Conservation (phyloP, 768 basidiomycete species). For the Leccinum subtestaceum region DNA sequence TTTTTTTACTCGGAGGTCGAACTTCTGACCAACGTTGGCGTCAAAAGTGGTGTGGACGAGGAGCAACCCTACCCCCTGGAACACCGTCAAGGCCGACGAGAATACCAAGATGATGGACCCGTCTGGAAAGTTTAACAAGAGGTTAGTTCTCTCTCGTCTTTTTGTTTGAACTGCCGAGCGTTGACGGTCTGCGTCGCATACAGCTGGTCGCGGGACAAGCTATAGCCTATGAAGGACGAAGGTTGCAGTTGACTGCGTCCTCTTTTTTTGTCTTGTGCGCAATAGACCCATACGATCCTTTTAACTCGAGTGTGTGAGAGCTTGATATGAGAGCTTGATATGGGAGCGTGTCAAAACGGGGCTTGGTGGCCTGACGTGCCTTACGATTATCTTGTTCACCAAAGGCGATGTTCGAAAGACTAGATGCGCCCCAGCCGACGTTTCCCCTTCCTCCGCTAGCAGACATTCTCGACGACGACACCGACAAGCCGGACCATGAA, state of each 20-base stretch:
- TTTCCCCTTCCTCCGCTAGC: conserved; percentile 39
- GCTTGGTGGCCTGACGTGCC: background rate
- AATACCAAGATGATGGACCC: conserved; percentile 68
- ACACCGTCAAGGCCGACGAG: conserved; percentile 71
- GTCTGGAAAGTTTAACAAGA: conserved; percentile 73
- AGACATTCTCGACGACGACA: conserved; percentile 40
- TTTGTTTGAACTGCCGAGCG: background rate
- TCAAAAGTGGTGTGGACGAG: conserved; percentile 56
- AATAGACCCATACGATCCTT: conserved; percentile 17
- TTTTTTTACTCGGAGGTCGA: background rate
- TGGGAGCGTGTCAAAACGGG: background rate
- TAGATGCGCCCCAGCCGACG: conserved; percentile 41
- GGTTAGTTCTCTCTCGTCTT: conserved; percentile 30
- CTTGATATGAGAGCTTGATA: background rate
- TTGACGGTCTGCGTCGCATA: conserved; percentile 5
- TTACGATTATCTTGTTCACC: background rate
- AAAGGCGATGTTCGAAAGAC: conserved; percentile 38
- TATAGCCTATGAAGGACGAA: conserved; percentile 40
- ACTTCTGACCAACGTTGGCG: conserved; percentile 1
- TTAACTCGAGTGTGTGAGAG: background rate
- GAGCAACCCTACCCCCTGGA: conserved; percentile 87
- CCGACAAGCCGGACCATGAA: conserved; percentile 38
- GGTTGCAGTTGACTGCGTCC: background rate
- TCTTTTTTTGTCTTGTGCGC: conserved; percentile 10
- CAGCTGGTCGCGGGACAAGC: conserved; percentile 76